Evolutionary conservation across 2,329 filamentous ascomycete species (phyloP), one percentile per base, ranked within the genome.

Genomic region (Periconia sp.): DNA sequence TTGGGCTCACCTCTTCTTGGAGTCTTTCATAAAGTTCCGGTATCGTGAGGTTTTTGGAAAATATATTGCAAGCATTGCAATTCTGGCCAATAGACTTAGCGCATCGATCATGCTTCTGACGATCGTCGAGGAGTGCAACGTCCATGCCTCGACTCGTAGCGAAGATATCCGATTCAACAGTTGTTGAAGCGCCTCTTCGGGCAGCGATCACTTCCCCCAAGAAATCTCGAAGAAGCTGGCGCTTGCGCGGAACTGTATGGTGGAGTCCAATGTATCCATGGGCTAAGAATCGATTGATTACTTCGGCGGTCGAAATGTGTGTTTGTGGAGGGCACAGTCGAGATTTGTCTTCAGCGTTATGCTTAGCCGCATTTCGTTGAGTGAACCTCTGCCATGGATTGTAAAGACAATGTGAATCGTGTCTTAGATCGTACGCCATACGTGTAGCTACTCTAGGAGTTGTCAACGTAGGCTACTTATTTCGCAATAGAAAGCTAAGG

Each of bases 41-140:
- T 1, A 60, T 57, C 13, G n/a, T 52, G 1, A 63, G 13, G 11
- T 57, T 55, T 6, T 41, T 20, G 0, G 59, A 60, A 20, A 51
- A 57, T 5, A 53, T 41, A 1, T 33, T 27, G 18, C 58, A 59
- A 15, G 41, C 42, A 30, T 17, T 23, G 31, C 59, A 64, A 13
- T 13, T 1, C 18, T 33, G 30, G 0, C 47, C 37, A 19, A 49
- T 49, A 11, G n/a, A 10, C 30, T 45, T 57, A 15, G 45, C 40
- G 33, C 61, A 63, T 7, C 31, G 30, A 10, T 41, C 13, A 41
- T 63, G 61, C 11, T 57, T 54, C 10, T 55, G 51, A 3, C 59
- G 55, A 35, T 63, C 61, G 13, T 61, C 59, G 1, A 64, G 27
- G 2, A 64, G 48, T n/a, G 45, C 55, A 35, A 54, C 50, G 35